These are phyloP conservation scores for Trypanosoma lewisi DNA, from an alignment of 208 protist species.

Conservation along the genomic window DNA sequence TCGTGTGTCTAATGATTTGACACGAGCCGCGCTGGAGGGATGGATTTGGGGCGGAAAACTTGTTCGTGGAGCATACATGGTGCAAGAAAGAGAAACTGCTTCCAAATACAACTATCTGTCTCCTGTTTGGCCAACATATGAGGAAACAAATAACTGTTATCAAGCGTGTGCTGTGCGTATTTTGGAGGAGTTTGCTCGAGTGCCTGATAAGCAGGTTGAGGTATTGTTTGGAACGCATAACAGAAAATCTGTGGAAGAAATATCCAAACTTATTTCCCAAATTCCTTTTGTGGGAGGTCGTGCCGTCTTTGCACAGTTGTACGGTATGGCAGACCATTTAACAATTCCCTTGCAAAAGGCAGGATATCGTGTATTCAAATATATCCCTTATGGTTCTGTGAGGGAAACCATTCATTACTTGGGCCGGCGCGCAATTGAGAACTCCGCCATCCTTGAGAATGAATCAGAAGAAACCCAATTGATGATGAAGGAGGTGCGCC, in stretches of 20 bases:
- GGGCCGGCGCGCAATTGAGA: constrained; percentile 94
- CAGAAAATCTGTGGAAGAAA: constrained; percentile 68
- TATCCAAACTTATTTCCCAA: constrained; percentile 69
- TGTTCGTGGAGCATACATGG: constrained; percentile 96
- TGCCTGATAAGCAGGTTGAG: constrained; percentile 59
- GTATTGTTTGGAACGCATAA: constrained; percentile 95
- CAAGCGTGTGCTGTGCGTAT: constrained; percentile 60
- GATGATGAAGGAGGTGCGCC: constrained; percentile 78
- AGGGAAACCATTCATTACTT: constrained; percentile 96
- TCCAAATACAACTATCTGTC: constrained; percentile 73
- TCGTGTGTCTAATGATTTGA: constrained; percentile 88
- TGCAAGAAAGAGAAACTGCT: constrained; percentile 80
- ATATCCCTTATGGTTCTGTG: constrained; percentile 97
- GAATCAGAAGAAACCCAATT: constrained; percentile 55
- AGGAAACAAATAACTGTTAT: constrained; percentile 93
- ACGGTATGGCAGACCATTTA: constrained; percentile 96
- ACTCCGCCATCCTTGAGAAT: constrained; percentile 72
- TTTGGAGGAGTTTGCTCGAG: constrained; percentile 48
- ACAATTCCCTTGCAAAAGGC: constrained; percentile 89
- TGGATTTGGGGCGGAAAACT: constrained; percentile 95
- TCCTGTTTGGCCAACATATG: constrained; percentile 90
- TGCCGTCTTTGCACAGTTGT: constrained; percentile 93
- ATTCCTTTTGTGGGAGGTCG: constrained; percentile 34
- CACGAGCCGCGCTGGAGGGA: constrained; percentile 62
- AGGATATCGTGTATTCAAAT: constrained; percentile 90